Evolutionary conservation across 2,329 filamentous ascomycete genomes (phyloP), one percentile per base, ranked within the genome.

Genomic region (Fusarium nygamai): DNA sequence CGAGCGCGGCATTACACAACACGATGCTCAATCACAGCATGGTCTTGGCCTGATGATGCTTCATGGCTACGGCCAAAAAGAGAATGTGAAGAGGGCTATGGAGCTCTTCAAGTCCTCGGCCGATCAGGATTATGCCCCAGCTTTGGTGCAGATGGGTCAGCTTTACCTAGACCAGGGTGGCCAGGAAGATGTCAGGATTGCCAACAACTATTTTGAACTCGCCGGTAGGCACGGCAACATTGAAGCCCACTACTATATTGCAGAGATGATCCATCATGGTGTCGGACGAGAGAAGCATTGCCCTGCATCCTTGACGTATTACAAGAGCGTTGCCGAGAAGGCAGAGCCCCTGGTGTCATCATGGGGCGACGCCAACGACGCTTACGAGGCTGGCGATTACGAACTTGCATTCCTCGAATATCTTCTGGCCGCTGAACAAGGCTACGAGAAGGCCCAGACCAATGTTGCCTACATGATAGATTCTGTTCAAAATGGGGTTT

Each of bases 391-490:
- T 24, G 94, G 94, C 9, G 93, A 98, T 78, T 87, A 91, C 36
- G 94, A 97, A 77, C 88, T 92, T 33, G 95, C 95, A 5, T 88
- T 98, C 56, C 88, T 98, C 24, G 88, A 92, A 61, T 95, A 95
- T 73, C 89, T 98, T 80, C 92, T 96, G 88, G 94, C 94, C 2
- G 95, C 95, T 4, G 95, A 98, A 81, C 95, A 98, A 83, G 95
- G 95, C 20, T 97, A 96, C 75, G 95, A 98, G 80, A 90, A 89
- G 73, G 94, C 93, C 0, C 95, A 98, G 82, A 94, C 94, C 59
- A 98, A 98, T 70, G 93, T 97, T 5, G 95, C 94, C 11, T 96
- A 92, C 80, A 87, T 98, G 68, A 88, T 98, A 9, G 95, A 98
- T 79, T 90, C 94, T 54, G 87, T 89, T 62, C 89, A 89, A 72